Evolutionary conservation across 2,329 filamentous ascomycete species (phyloP), one percentile per base, ranked within the genome.

Genomic region (Cercospora zeina): DNA sequence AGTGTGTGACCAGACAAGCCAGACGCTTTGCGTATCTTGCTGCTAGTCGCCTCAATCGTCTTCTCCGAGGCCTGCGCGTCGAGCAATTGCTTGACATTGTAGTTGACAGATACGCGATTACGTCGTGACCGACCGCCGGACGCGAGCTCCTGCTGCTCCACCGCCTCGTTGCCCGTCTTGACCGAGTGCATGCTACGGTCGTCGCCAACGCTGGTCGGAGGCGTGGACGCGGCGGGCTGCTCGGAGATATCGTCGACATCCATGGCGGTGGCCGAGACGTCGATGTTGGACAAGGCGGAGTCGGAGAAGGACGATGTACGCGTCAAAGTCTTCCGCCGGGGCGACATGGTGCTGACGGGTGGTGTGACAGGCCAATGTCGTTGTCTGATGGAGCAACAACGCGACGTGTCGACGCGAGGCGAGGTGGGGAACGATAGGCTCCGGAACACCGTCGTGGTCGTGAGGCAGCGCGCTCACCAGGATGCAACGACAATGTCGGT

Each of bases 151-250:
- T 64, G 54, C 34, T 64, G 47, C 42, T 63, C 60, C 31, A 68
- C 62, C 37, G 66, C 62, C 34, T 75, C 68, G 31, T 67, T 65
- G 21, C 60, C 54, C 14, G 36, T 66, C 70, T 62, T 70, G 65
- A 27, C 65, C 51, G 61, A 79, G 42, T 79, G 74, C 42, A 86
- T 77, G 76, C 86, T 88, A 63, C 79, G 81, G 69, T 79, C 81
- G 73, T 89, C 87, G 71, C 83, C 84, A 67, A 87, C 78, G 68
- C 85, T 89, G 54, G 87, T 89, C 24, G 86, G 85, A 51, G 87
- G 87, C 61, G 87, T 89, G 19, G 85, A 87, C 69, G 79, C 82
- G 85, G 78, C 82, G 82, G 79, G 82, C 77, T 69, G 83, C 71
- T 78, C 75, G 73, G 73, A 69, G 64, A 73, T 73, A 67, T 71